Evolutionary conservation across 148 eudicot genomes (phyloP).

Genomic region (Chenopodium berlandieri): DNA sequence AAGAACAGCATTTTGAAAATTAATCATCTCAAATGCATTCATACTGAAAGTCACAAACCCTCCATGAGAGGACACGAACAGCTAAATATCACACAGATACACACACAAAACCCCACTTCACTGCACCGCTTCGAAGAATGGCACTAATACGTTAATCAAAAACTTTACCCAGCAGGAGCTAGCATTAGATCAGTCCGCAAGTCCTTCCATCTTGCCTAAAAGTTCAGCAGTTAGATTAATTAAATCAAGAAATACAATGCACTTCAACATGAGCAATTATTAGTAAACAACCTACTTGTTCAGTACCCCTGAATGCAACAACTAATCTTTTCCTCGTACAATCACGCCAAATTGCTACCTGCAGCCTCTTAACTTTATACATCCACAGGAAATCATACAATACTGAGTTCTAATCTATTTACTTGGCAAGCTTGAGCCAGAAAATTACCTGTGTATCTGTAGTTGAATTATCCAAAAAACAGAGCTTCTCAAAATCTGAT

Average conservation of each 20-base stretch:
- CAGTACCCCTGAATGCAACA: slow-evolving; percentile 97
- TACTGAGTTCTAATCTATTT: background rate
- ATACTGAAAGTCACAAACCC: background rate
- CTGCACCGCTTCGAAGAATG: background rate
- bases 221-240: slow-evolving; percentile 33
- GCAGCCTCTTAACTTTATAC: slow-evolving; percentile 29
- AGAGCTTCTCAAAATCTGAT: slow-evolving; percentile 92
- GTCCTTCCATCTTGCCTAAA: slow-evolving; percentile 92
- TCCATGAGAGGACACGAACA: background rate
- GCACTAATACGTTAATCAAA: background rate
- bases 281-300: slow-evolving; percentile 65
- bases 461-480: slow-evolving; percentile 80
- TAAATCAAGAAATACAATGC: slow-evolving; percentile 13
- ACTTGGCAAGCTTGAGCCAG: slow-evolving; percentile 2
- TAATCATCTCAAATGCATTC: background rate
- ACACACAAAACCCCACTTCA: background rate
- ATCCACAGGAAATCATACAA: slow-evolving; percentile 7
- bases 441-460: slow-evolving; percentile 87
- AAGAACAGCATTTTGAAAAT: slow-evolving; percentile 15
- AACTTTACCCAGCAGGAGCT: slow-evolving; percentile 84
- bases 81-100: background rate
- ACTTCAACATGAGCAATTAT: slow-evolving; percentile 5
- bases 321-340: slow-evolving; percentile 69
- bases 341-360: slow-evolving; percentile 99
- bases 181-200: slow-evolving; percentile 89